Conservation (phyloP, 306 rosid genomes). For the Inga leiocalycina region DNA sequence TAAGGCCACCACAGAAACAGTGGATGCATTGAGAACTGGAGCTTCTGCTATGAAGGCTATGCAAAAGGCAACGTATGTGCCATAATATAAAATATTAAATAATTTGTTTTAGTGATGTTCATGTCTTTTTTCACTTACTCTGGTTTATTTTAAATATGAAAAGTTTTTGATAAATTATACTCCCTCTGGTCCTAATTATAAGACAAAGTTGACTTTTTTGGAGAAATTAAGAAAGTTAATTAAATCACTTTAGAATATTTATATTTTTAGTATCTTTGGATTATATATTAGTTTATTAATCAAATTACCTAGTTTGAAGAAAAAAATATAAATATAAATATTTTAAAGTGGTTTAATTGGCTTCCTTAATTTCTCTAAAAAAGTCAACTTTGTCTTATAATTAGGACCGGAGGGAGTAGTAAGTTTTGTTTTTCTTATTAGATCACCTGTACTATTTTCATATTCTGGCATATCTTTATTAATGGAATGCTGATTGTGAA, state of each 20-base stretch:
- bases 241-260: no score
- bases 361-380: no score
- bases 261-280: no score
- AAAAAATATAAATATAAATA: no score
- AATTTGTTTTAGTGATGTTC: background rate
- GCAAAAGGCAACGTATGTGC: slow-evolving; percentile 94
- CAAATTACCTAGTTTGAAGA: no score
- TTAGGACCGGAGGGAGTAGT: no score
- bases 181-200: no score
- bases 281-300: no score
- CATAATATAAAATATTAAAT: slow-evolving; percentile 11
- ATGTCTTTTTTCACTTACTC: background rate
- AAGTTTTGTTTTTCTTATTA: background rate
- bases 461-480: background rate
- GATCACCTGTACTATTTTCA: background rate
- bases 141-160: background rate
- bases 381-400: no score
- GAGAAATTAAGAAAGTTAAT: no score
- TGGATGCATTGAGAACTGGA: slow-evolving; percentile 94
- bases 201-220: no score
- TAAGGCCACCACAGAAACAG: slow-evolving; percentile 98
- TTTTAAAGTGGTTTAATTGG: no score
- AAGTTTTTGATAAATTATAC: background rate
- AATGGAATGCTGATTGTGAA: slow-evolving; percentile 20
- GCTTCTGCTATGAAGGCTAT: slow-evolving; percentile 98